These are phyloP conservation scores for Cystobasidiaceae sp. DNA, from an alignment of 1,284 basidiomycete species.

Conservation along the genomic window DNA sequence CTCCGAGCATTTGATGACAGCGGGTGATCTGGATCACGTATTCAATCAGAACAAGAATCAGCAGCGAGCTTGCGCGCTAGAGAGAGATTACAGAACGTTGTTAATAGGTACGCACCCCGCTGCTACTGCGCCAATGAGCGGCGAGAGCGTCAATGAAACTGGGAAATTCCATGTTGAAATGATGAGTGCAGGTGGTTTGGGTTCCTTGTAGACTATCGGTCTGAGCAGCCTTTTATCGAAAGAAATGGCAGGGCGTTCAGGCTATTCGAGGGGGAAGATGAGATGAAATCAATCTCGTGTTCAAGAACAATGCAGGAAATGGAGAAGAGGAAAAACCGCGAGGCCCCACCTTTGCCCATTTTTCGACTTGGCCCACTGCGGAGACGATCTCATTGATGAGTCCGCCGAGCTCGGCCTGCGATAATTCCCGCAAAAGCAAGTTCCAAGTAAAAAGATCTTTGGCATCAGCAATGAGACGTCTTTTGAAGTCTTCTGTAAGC, in stretches of 20 bases:
- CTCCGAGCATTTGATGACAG: slow-evolving; percentile 75
- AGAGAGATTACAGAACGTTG: background rate
- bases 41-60: too few relatives aligned
- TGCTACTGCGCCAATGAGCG: slow-evolving; percentile 68
- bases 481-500: too few relatives aligned
- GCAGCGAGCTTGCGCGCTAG: too few relatives aligned
- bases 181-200: slow-evolving; percentile 68
- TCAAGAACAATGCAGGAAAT: background rate
- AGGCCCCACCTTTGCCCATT: slow-evolving; percentile 45
- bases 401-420: slow-evolving; percentile 59
- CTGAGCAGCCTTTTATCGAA: slow-evolving; percentile 56
- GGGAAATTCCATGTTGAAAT: slow-evolving; percentile 58
- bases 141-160: slow-evolving; percentile 52
- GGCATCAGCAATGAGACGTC: too few relatives aligned
- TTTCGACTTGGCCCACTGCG: slow-evolving; percentile 32
- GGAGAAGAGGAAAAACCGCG: too few relatives aligned
- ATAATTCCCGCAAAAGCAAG: too few relatives aligned
- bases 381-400: slow-evolving; percentile 21
- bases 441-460: too few relatives aligned
- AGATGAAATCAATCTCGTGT: slow-evolving; percentile 30
- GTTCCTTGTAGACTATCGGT: slow-evolving; percentile 64
- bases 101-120: slow-evolving; percentile 53
- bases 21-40: slow-evolving; percentile 51
- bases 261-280: slow-evolving; percentile 41
- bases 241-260: slow-evolving; percentile 36